phyloP scores from a whole-genome alignment of 1,139 yeast species.

The Yamadazyma diospyri region DNA sequence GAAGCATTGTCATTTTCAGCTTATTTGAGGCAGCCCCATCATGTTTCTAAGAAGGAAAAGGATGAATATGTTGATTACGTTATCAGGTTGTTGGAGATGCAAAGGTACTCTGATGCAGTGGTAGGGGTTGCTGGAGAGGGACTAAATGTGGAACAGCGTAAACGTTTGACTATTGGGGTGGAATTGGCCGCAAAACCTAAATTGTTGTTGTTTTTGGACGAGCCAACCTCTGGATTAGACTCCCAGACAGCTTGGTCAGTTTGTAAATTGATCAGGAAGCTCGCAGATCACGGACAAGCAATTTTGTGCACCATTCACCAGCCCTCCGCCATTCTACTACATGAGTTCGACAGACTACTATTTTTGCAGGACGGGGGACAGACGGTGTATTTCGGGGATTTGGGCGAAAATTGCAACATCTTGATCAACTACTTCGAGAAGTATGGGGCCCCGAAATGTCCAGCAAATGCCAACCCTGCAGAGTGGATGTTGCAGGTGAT shows the following conservation, averaged over 20 bases:
- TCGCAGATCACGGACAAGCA: conserved; percentile 79
- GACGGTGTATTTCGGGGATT: conserved; percentile 78
- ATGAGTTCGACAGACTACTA: conserved; percentile 73
- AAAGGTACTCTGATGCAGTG: conserved; percentile 70
- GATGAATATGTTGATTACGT: conserved; percentile 69
- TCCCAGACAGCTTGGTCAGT: conserved; percentile 92
- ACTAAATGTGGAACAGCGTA: conserved; percentile 80
- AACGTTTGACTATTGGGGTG: conserved; percentile 79
- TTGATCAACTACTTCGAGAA: conserved; percentile 65
- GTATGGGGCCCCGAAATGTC: conserved; percentile 66
- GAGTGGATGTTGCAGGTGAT: conserved; percentile 79
- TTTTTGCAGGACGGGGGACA: conserved; percentile 73
- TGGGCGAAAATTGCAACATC: conserved; percentile 61
- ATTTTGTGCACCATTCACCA: conserved; percentile 82
- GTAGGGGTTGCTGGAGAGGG: conserved; percentile 82
- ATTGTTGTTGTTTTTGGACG: conserved; percentile 76
- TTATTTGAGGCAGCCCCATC: conserved; percentile 63
- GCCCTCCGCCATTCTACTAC: conserved; percentile 73
- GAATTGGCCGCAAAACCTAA: conserved; percentile 88
- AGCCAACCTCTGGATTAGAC: conserved; percentile 91
- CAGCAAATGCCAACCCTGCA: conserved; percentile 68
- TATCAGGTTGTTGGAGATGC: conserved; percentile 68
- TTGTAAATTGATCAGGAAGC: conserved; percentile 72
- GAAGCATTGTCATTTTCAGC: conserved; percentile 76
- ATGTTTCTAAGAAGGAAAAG: conserved; percentile 55